phyloP scores from a whole-genome alignment of 768 basidiomycete species.

The Pilatotrama ljubarskyi region DNA sequence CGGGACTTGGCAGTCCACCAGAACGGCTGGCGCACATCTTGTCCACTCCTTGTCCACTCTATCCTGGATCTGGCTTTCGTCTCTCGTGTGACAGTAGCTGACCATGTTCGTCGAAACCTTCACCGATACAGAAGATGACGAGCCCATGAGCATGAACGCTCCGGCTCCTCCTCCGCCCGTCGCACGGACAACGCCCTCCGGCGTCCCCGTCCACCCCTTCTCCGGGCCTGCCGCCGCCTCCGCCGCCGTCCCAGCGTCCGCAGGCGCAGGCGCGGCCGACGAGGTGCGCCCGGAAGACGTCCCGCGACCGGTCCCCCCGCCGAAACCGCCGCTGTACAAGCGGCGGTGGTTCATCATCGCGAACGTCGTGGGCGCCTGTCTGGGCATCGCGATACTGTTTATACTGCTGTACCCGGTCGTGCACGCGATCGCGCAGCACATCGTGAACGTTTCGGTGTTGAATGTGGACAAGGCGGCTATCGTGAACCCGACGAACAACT shows the following conservation, averaged over 20 bases:
- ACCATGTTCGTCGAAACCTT: slow-evolving; percentile 1
- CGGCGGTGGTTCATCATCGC: slow-evolving; percentile 64
- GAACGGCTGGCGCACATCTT: background rate
- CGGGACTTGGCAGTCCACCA: no score
- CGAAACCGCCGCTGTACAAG: slow-evolving; percentile 53
- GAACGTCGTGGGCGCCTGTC: slow-evolving; percentile 46
- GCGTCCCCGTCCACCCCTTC: slow-evolving; percentile 18
- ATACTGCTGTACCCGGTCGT: slow-evolving; percentile 69
- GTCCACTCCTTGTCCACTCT: background rate
- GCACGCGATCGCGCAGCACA: slow-evolving; percentile 62
- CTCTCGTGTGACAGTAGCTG: background rate
- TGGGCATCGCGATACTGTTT: slow-evolving; percentile 65
- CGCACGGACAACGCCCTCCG: slow-evolving; percentile 11
- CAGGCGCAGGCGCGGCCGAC: background rate
- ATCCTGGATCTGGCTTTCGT: background rate
- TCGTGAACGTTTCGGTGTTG: slow-evolving; percentile 57
- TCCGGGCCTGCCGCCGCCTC: slow-evolving; percentile 9
- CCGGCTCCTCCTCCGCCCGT: background rate
- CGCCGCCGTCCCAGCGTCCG: background rate
- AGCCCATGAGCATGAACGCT: background rate
- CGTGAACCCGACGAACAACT: slow-evolving; percentile 51
- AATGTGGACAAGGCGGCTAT: slow-evolving; percentile 55
- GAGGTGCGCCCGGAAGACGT: slow-evolving; percentile 16
- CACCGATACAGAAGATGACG: slow-evolving; percentile 1
- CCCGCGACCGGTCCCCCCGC: slow-evolving; percentile 6